Evolutionary conservation across 208 protist species (phyloP).

Genomic region (Trypanosoma scelopori): DNA sequence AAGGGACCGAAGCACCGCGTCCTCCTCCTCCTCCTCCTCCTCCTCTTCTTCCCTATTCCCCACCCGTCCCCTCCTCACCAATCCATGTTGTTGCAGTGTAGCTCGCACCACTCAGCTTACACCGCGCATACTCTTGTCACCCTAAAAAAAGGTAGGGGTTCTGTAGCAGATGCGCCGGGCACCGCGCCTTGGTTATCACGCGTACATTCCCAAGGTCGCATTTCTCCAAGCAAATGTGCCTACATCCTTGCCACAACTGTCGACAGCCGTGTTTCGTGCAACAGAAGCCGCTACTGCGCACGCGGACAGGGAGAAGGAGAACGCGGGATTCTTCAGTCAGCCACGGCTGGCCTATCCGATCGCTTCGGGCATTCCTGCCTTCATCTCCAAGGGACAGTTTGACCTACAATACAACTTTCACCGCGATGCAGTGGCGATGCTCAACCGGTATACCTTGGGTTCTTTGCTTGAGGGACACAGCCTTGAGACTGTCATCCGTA

Average conservation of each 20-base stretch:
- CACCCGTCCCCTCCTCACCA: too few relatives aligned
- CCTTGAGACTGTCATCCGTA: conserved; percentile 77
- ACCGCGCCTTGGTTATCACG: conserved; percentile 38
- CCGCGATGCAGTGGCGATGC: conserved; percentile 66
- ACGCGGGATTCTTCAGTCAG: conserved; percentile 69
- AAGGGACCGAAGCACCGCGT: background rate
- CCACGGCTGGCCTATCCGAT: conserved; percentile 71
- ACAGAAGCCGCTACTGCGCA: conserved; percentile 51
- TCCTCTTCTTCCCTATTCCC: too few relatives aligned
- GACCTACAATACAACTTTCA: conserved; percentile 84
- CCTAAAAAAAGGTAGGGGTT: background rate
- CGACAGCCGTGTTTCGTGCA: conserved; percentile 58
- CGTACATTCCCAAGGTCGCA: conserved; percentile 67
- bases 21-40: too few relatives aligned
- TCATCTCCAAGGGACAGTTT: conserved; percentile 71
- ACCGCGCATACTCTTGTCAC: background rate
- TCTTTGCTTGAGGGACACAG: conserved; percentile 81
- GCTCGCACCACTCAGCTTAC: too few relatives aligned
- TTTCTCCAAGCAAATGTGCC: conserved; percentile 15
- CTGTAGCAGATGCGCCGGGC: conserved; percentile 40
- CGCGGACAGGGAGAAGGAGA: conserved; percentile 43
- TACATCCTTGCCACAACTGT: conserved; percentile 25
- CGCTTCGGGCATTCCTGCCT: conserved; percentile 50
- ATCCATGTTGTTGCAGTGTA: too few relatives aligned
- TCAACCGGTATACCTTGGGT: conserved; percentile 77